Percentiles rank a stretch among this genome's conserved stretches.
phyloP scores from a whole-genome alignment of 768 basidiomycete species.

The Cystobasidium tubakii region DNA sequence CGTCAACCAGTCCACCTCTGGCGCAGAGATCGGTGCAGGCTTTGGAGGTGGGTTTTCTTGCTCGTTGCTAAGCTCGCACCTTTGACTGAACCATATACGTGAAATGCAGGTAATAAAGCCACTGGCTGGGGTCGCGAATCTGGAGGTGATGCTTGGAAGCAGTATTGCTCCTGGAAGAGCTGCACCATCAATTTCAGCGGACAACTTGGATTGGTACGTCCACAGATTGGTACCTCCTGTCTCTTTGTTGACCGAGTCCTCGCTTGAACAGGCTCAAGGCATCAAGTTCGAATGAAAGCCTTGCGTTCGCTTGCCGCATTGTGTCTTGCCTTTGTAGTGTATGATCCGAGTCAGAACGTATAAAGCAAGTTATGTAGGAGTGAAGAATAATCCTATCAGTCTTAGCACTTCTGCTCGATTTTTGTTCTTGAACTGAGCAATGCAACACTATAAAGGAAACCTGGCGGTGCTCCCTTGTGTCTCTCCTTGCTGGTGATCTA shows the following conservation, averaged over 20 bases:
- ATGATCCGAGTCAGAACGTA: too few species aligned
- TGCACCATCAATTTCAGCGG: conserved; percentile 35
- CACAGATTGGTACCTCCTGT: not conserved
- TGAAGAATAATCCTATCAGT: too few species aligned
- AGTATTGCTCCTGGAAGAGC: conserved; percentile 34
- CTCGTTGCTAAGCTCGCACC: too few species aligned
- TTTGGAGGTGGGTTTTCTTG: conserved; percentile 61
- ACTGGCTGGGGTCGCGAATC: conserved; percentile 79
- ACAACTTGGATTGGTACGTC: conserved; percentile 26
- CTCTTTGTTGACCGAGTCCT: not conserved
- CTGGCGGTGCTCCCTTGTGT: not conserved
- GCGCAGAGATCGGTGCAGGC: conserved; percentile 72
- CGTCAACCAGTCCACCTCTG: conserved; percentile 65
- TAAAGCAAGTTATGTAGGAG: too few species aligned
- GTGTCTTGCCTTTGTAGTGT: not conserved
- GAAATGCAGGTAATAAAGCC: conserved; percentile 71
- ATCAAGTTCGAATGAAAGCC: conserved; percentile 29
- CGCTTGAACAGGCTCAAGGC: conserved; percentile 16
- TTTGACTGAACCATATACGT: too few species aligned
- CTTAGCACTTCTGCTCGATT: too few species aligned
- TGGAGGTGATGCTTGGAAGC: conserved; percentile 87
- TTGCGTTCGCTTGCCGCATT: not conserved
- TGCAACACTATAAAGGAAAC: too few species aligned
- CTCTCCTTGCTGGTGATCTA: not conserved
- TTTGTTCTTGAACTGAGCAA: too few species aligned